Base-by-base conservation (phyloP, 176 grass and related monocot genomes). In the Bolboschoenus planiculmis region DNA sequence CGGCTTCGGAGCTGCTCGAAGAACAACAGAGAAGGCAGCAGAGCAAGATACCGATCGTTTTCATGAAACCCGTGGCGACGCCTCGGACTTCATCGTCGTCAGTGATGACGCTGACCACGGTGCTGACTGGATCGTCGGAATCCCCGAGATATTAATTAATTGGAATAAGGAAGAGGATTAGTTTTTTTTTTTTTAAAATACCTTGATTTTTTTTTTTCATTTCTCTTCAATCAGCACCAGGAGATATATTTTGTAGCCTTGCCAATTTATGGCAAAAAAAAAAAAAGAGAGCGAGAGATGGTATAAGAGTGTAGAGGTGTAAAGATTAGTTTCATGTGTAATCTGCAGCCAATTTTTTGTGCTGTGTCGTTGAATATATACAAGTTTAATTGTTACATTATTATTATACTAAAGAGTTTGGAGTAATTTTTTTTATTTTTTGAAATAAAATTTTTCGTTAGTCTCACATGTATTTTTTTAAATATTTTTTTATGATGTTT, bases 51-150 rank as follows among this genome's bases (percentile, higher is more conserved):
- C 90, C 90, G 0, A 55, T 67, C 3, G 91, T 97, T 46, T 85
- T 90, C 50, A 82, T 97, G 15, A 94, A 94, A 59, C 80, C 86
- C 1, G 85, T 83, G 1, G 78, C 80, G 9, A 90, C 91, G 54
- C 91, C 94, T 3, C 26, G 88, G 42, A 87, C 78, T 14, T 72
- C 89, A 9, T 88, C 89, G 11, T 94, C 94, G 7, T 89, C 91
- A 7, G 84, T 87, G 58, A 89, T 84, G 84, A 96, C 93, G 31
- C 81, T 88, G 43, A 93, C 88, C 34, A 97, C 93, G 43, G 87
- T 97, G 0, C 83, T 89, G 78, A 92, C 93, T 27, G 86, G 83
- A 81, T 85, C 85, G 8, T 86, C 85, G 1, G 93, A 77, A 51
- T 96, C 88, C 26, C 93, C 90, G 0, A 89, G 89, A 93, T 74